Conservation (phyloP, 2,329 filamentous ascomycete species). For the Fusarium brevicatenulatum region DNA sequence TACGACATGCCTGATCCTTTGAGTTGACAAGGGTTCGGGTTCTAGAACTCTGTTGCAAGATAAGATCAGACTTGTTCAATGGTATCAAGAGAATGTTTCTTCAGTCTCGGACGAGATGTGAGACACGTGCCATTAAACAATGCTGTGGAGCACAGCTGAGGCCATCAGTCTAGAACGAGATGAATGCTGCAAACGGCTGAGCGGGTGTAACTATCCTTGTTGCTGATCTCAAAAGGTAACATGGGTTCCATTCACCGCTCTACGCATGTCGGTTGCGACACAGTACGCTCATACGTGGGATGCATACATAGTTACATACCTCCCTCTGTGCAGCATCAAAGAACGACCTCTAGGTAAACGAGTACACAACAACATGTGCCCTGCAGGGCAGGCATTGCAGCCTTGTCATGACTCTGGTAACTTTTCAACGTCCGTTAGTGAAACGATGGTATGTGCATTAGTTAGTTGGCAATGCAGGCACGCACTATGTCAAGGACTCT, state of each 20-base stretch:
- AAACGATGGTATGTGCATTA: neutral
- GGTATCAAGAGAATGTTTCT: neutral
- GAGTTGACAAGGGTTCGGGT: neutral
- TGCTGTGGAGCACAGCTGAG: neutral
- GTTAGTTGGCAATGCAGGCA: neutral
- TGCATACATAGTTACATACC: neutral
- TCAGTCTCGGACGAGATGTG: neutral
- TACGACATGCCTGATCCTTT: neutral
- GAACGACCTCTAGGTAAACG: neutral
- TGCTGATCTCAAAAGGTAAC: conserved; percentile 2
- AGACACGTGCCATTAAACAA: neutral
- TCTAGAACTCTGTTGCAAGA: neutral
- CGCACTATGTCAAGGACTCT: neutral
- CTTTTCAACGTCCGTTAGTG: conserved; percentile 10
- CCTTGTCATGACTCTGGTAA: neutral
- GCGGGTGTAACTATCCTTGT: conserved; percentile 8
- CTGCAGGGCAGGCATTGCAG: neutral
- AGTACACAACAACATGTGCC: neutral
- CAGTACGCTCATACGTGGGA: neutral
- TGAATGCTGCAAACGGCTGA: neutral
- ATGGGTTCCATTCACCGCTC: neutral
- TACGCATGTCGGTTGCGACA: neutral
- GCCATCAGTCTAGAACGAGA: neutral
- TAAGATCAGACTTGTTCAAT: neutral
- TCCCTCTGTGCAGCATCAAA: neutral